Base-by-base conservation (phyloP, 2,329 filamentous ascomycete genomes). In the Curvularia eragrostidis region DNA sequence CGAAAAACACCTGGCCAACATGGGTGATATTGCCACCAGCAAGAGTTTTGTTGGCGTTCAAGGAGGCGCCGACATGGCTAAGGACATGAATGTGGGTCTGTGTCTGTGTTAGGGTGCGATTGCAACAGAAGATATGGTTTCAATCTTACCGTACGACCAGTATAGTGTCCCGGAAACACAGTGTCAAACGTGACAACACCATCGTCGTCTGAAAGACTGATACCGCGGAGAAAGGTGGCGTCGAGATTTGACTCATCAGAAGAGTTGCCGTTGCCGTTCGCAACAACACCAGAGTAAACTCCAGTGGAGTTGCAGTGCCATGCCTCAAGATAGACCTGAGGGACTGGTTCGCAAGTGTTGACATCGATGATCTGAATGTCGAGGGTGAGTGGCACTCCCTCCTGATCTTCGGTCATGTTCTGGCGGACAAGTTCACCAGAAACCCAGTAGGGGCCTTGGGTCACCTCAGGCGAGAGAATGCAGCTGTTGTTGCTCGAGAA, bases 361-460 rank as follows among this genome's bases (percentile, higher is more conserved):
- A 83, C 77, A 58, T 86, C 83, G 51, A 85, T 78, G 53, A 86
- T 76, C 69, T 85, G 83, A 59, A 83, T 78, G 63, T 84, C 82
- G 10, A 85, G 69, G 3, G 78, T 78, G 36, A 85, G 70, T 21
- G 79, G 77, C 23, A 86, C 75, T 47, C 84, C 84, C 8, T 65
- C 59, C 66, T 85, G 77, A 13, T 74, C 73, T 43, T 84, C 82
- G 15, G 74, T 77, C 36, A 86, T 71, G 62, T 86, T 74, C 28
- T 75, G 61, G 24, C 84, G 80, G 56, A 86, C 70, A 49, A 80
- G 77, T 67, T 86, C 83, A 28, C 83, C 84, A 19, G 75, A 67
- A 47, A 85, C 81, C 69, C 71, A 77, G 63, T 76, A 77, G 3
- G 73, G 71, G 18, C 71, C 72, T 55, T 75, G 64, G 7, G 72